Evolutionary conservation across 345 rosid genomes (phyloP).

Genomic region (Brassica nigra): DNA sequence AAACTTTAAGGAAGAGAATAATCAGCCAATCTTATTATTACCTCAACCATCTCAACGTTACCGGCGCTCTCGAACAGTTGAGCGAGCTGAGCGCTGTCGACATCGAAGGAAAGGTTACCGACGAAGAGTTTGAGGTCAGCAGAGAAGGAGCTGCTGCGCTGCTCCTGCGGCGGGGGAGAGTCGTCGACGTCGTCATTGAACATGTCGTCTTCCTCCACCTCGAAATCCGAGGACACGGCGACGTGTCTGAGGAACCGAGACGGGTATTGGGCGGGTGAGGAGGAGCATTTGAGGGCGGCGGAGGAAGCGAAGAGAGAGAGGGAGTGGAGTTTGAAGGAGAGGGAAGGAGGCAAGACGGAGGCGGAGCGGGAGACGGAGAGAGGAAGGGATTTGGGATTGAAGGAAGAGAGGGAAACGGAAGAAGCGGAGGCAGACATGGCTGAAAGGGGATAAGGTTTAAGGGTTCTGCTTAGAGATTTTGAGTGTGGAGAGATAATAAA

Average conservation of each 20-base stretch:
- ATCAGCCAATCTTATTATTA: slow-evolving; percentile 16
- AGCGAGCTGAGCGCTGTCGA: slow-evolving; percentile 92
- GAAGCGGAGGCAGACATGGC: slow-evolving; percentile 76
- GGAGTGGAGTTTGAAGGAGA: slow-evolving; percentile 45
- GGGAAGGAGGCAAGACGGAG: slow-evolving; percentile 38
- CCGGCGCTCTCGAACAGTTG: slow-evolving; percentile 76
- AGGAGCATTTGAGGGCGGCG: slow-evolving; percentile 30
- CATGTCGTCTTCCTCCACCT: slow-evolving; percentile 63
- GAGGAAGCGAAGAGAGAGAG: slow-evolving; percentile 42
- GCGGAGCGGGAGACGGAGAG: slow-evolving; percentile 42
- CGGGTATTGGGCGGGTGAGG: slow-evolving; percentile 14
- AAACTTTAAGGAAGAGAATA: slow-evolving; percentile 2
- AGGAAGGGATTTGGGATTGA: slow-evolving; percentile 55
- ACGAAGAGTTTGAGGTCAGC: slow-evolving; percentile 88
- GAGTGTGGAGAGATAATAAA: slow-evolving; percentile 21
- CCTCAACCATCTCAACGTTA: slow-evolving; percentile 97
- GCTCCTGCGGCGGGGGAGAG: slow-evolving; percentile 40
- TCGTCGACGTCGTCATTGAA: slow-evolving; percentile 27
- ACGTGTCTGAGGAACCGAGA: slow-evolving; percentile 61
- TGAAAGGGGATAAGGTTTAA: slow-evolving; percentile 39
- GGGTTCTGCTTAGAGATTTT: slow-evolving; percentile 29
- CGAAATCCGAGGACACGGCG: slow-evolving; percentile 67
- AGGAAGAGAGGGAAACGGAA: slow-evolving; percentile 57
- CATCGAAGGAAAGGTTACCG: slow-evolving; percentile 91
- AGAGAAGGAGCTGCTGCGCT: slow-evolving; percentile 51